These are phyloP conservation scores for Phytophthora sp. DNA, from an alignment of 352 stramenopile species.

Conservation along the genomic window DNA sequence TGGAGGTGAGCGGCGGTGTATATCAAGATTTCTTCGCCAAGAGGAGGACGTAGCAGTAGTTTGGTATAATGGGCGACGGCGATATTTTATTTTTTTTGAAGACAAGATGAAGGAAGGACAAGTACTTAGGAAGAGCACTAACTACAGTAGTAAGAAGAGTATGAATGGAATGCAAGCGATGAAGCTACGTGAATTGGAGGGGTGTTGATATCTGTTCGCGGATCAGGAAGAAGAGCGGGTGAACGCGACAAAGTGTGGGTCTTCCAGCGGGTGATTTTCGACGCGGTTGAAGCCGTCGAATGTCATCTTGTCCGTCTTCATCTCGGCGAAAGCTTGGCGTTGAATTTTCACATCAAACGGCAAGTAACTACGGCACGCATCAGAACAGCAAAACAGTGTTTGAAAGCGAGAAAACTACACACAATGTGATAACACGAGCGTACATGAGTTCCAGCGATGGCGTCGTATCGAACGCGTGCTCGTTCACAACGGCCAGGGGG, in stretches of 20 bases:
- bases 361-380: conserved; percentile 48
- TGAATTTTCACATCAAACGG: conserved; percentile 81
- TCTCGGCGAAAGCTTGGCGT: conserved; percentile 73
- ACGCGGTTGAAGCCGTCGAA: conserved; percentile 75
- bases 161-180: conserved; percentile 36
- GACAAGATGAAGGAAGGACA: conserved; percentile 8
- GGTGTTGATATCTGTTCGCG: background rate
- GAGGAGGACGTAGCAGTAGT: conserved; percentile 38
- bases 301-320: conserved; percentile 70
- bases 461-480: conserved; percentile 64
- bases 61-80: conserved; percentile 40
- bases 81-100: conserved; percentile 47
- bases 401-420: background rate
- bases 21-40: conserved; percentile 31
- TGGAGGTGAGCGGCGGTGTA: conserved; percentile 12
- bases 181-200: conserved; percentile 16
- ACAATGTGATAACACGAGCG: conserved; percentile 2
- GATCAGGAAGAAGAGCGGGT: conserved; percentile 20
- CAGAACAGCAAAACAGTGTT: conserved; percentile 2
- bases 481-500: conserved; percentile 70
- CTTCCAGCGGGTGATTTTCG: conserved; percentile 52
- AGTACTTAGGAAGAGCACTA: conserved; percentile 41
- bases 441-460: conserved; percentile 76
- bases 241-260: conserved; percentile 73
- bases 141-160: conserved; percentile 42